phyloP scores from a whole-genome alignment of 1,139 yeast genomes.

The Suhomyces yuchorum region DNA sequence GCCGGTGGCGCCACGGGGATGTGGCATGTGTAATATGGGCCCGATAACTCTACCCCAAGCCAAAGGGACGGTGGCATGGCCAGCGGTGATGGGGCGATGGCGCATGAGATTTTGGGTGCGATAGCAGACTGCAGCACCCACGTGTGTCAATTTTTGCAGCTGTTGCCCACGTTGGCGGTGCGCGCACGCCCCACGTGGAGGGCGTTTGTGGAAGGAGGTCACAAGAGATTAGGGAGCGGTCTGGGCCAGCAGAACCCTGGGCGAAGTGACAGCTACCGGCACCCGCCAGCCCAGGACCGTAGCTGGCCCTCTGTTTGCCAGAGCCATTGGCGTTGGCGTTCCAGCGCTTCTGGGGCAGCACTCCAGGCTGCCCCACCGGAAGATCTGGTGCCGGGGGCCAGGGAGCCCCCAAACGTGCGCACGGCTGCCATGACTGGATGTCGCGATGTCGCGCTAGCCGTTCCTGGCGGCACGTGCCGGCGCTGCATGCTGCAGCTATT shows the following conservation, averaged over 20 bases:
- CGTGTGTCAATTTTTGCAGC: conserved; percentile 14
- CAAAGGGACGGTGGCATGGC: not conserved
- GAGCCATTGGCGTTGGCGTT: no score
- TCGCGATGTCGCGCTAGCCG: not conserved
- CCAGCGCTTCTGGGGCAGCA: no score
- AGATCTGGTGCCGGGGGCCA: not conserved
- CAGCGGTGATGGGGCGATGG: not conserved
- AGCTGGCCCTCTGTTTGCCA: no score
- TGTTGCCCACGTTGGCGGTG: conserved; percentile 15
- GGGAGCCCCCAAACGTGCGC: not conserved
- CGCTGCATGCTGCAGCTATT: not conserved
- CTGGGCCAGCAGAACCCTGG: not conserved
- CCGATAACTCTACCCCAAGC: no score
- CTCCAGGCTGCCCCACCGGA: no score
- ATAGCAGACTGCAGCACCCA: conserved; percentile 5
- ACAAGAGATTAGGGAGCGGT: conserved; percentile 1
- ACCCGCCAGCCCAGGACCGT: no score
- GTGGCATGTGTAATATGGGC: no score
- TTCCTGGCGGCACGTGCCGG: not conserved
- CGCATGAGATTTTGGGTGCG: conserved; percentile 6
- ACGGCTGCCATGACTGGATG: not conserved
- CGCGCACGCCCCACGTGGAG: conserved; percentile 17
- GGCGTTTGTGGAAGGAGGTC: conserved; percentile 5
- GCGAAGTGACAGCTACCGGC: no score
- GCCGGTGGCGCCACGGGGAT: no score